Evolutionary conservation across 768 basidiomycete genomes (phyloP).

Genomic region (Mycena vitilis): DNA sequence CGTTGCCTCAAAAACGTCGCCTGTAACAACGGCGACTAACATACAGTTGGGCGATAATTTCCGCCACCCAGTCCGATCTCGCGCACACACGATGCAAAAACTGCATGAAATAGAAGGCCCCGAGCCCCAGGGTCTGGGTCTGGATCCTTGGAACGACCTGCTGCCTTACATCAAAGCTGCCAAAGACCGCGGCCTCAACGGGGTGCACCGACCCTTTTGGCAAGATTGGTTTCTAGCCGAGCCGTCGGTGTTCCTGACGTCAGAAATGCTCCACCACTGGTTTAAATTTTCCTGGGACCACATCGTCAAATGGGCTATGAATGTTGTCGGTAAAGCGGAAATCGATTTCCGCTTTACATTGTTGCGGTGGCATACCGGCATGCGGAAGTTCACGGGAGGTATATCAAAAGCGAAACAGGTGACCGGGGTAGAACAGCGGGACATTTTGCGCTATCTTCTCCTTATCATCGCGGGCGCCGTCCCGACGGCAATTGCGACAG

Average conservation of each 20-base stretch:
- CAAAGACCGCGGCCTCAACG: neutral
- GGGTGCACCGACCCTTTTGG: constrained; percentile 4
- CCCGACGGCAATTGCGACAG: neutral
- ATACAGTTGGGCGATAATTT: constrained; percentile 37
- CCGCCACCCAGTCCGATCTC: constrained; percentile 29
- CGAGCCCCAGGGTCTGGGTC: no score
- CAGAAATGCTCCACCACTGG: constrained; percentile 1
- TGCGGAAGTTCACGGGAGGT: neutral
- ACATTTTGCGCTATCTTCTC: neutral
- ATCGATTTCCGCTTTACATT: neutral
- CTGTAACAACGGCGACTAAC: constrained; percentile 31
- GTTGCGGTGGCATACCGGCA: neutral
- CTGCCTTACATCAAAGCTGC: neutral
- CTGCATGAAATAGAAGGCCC: neutral
- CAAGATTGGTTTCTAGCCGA: neutral
- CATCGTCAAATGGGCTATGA: neutral
- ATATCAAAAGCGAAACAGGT: neutral
- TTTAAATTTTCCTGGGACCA: neutral
- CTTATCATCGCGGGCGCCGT: neutral
- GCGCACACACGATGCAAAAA: constrained; percentile 23
- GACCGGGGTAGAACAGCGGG: neutral
- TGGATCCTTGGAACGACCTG: constrained; percentile 19
- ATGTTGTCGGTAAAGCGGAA: neutral
- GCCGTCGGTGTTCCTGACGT: neutral
- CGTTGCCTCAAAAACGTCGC: constrained; percentile 32